A percentile compares a stretch with the other conserved stretches of the same genome.
Conservation (phyloP, 371 early-diverging fungal genomes). For the Capniomyces stellatus region DNA sequence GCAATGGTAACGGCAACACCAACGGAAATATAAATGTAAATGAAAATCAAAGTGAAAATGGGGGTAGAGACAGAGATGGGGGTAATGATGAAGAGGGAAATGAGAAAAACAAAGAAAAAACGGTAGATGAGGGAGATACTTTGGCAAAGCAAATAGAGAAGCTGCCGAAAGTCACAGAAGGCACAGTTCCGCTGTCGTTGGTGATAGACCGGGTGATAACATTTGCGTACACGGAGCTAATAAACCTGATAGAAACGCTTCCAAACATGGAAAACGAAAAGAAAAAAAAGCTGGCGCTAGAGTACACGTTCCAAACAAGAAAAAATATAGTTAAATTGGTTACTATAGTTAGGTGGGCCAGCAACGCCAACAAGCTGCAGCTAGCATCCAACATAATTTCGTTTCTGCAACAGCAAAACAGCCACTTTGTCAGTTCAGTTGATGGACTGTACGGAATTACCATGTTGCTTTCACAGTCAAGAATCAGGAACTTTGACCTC, state of each 20-base stretch:
- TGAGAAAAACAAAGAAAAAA: too few relatives aligned
- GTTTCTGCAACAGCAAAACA: conserved; percentile 48
- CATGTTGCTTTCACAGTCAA: conserved; percentile 35
- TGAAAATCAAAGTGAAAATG: too few relatives aligned
- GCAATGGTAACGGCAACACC: too few relatives aligned
- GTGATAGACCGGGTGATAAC: conserved; percentile 16
- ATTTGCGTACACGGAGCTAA: conserved; percentile 22
- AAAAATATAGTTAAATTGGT: conserved; percentile 41
- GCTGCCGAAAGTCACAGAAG: conserved; percentile 13
- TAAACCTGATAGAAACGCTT: conserved; percentile 24
- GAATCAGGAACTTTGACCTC: conserved; percentile 56
- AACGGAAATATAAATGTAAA: too few relatives aligned
- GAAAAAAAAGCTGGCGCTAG: conserved; percentile 32
- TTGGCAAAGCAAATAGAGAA: conserved; percentile 3
- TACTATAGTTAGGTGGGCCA: conserved; percentile 53
- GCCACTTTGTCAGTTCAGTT: conserved; percentile 41
- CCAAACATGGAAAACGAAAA: conserved; percentile 37
- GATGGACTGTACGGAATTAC: conserved; percentile 46
- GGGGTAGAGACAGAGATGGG: too few relatives aligned
- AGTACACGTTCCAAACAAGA: conserved; percentile 35
- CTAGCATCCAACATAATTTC: conserved; percentile 60
- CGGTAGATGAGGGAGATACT: neutral
- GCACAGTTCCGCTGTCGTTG: conserved; percentile 15
- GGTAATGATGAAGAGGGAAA: too few relatives aligned
- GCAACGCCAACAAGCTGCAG: conserved; percentile 47